Evolutionary conservation across 2,329 filamentous ascomycete genomes (phyloP).

Genomic region (Microcyclospora tardicrescens): DNA sequence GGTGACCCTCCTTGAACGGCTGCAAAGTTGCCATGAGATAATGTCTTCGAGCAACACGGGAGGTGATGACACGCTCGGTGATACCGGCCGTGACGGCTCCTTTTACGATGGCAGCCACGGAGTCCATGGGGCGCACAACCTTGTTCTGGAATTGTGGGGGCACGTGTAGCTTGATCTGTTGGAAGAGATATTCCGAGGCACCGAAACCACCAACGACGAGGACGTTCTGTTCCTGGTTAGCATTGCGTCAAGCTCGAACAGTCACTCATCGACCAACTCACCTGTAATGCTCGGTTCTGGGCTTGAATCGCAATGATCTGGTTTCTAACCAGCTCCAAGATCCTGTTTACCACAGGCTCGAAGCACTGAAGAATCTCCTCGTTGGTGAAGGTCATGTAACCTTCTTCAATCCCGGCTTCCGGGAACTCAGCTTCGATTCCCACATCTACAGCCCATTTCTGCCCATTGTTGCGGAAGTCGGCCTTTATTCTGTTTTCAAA

Average conservation of each 20-base stretch:
- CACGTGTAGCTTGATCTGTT: constrained; percentile 97
- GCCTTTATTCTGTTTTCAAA: constrained; percentile 99
- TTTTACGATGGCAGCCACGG: constrained; percentile 95
- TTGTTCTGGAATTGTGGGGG: constrained; percentile 97
- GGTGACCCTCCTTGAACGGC: constrained; percentile 97
- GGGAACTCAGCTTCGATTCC: constrained; percentile 97
- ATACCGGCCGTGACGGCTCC: constrained; percentile 96
- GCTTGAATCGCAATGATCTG: constrained; percentile 99
- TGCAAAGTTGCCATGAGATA: constrained; percentile 99
- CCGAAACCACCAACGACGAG: constrained; percentile 96
- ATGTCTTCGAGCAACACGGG: constrained; percentile 90
- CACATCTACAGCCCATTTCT: constrained; percentile 96
- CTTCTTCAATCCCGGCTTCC: constrained; percentile 94
- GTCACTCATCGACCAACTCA: constrained; percentile 22
- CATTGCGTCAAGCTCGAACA: background rate
- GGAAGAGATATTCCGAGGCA: constrained; percentile 96
- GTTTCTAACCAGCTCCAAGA: constrained; percentile 88
- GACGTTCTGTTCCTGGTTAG: constrained; percentile 52
- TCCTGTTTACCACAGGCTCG: constrained; percentile 93
- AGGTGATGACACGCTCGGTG: constrained; percentile 90
- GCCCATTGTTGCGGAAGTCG: constrained; percentile 96
- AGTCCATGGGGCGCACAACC: constrained; percentile 97
- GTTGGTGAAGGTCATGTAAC: constrained; percentile 99
- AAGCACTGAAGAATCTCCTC: constrained; percentile 99
- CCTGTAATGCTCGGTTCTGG: constrained; percentile 81